These are phyloP conservation scores for Erodium texanum DNA, from an alignment of 441 rosid species.

Conservation along the genomic window DNA sequence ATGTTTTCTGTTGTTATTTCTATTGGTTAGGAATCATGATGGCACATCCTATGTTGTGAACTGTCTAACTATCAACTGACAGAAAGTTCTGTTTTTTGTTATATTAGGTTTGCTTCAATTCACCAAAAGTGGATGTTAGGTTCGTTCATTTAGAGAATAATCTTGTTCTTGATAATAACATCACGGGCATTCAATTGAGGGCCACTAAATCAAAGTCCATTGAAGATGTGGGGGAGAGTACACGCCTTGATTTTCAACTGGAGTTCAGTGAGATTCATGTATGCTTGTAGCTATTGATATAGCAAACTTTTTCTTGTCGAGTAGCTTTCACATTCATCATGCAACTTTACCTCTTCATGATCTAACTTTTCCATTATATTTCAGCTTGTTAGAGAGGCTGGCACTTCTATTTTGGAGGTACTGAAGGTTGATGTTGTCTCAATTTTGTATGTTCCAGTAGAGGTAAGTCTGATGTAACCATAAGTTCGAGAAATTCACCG, in stretches of 20 bases:
- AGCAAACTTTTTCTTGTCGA: conserved; percentile 14
- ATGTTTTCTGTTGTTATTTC: neutral
- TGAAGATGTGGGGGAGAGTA: conserved; percentile 90
- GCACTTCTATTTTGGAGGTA: conserved; percentile 74
- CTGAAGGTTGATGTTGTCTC: conserved; percentile 77
- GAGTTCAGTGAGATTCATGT: conserved; percentile 97
- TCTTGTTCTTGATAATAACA: conserved; percentile 63
- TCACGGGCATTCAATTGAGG: conserved; percentile 75
- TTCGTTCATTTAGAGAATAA: conserved; percentile 59
- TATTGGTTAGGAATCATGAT: conserved; percentile 3
- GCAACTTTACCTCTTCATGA: conserved; percentile 20
- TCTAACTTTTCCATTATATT: conserved; percentile 29
- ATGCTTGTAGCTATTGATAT: conserved; percentile 24
- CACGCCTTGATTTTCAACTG: conserved; percentile 78
- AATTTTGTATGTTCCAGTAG: conserved; percentile 64
- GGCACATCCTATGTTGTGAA: neutral
- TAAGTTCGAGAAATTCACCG: conserved; percentile 17
- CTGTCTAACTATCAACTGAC: neutral
- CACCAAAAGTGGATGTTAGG: conserved; percentile 79
- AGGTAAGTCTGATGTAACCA: conserved; percentile 43
- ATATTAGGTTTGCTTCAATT: conserved; percentile 60
- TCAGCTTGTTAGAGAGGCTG: conserved; percentile 85
- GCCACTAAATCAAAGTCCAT: conserved; percentile 55
- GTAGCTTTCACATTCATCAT: conserved; percentile 19
- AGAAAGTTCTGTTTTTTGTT: conserved; percentile 20